These are phyloP conservation scores for Onygena corvina DNA, from an alignment of 2,329 filamentous ascomycete genomes.

Conservation along the genomic window DNA sequence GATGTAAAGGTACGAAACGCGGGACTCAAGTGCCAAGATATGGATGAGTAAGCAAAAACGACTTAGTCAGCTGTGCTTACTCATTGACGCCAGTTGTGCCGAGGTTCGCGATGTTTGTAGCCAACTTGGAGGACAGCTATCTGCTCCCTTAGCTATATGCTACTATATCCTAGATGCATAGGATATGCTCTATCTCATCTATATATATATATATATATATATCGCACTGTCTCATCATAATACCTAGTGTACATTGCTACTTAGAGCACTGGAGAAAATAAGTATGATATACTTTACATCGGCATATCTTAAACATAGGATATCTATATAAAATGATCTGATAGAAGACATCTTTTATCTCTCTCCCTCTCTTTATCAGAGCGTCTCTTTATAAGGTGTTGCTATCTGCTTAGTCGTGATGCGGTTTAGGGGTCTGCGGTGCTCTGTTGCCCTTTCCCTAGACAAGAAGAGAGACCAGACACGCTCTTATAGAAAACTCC, in stretches of 20 bases:
- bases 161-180: too few species aligned
- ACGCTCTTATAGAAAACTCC: constrained; percentile 1
- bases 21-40: not conserved
- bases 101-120: too few species aligned
- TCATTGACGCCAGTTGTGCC: too few species aligned
- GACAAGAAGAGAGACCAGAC: constrained; percentile 7
- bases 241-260: too few species aligned
- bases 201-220: not conserved
- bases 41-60: too few species aligned
- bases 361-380: not conserved
- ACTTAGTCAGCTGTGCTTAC: too few species aligned
- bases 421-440: constrained; percentile 8
- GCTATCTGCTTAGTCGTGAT: constrained; percentile 1
- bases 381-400: not conserved
- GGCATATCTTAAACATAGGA: too few species aligned
- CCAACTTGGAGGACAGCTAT: too few species aligned
- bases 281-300: not conserved
- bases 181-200: too few species aligned
- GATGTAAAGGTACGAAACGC: not conserved
- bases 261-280: too few species aligned
- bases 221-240: not conserved
- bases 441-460: constrained; percentile 12
- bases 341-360: not conserved
- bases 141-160: too few species aligned
- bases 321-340: not conserved